A percentile compares a stretch with the other conserved stretches of the same genome.
phyloP scores from a whole-genome alignment of 1,284 basidiomycete genomes.

The Lignosus rhinocerotis region DNA sequence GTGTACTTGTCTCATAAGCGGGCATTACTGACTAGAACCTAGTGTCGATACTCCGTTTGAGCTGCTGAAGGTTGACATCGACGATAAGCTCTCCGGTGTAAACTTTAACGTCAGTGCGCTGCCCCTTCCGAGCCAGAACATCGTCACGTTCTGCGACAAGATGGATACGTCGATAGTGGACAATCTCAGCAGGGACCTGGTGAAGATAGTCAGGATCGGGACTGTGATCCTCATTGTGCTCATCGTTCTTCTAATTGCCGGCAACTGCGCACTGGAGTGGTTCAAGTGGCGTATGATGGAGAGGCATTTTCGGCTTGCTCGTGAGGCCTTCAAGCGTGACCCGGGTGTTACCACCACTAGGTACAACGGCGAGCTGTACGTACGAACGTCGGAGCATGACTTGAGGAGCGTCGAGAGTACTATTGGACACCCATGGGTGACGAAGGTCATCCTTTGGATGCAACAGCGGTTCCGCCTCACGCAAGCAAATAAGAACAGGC shows the following conservation, averaged over 20 bases:
- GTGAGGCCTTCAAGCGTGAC: conserved; percentile 74
- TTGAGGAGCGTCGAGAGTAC: conserved; percentile 71
- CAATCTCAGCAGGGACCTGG: conserved; percentile 74
- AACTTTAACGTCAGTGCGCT: conserved; percentile 70
- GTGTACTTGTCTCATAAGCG: conserved; percentile 29
- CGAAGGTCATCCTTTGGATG: conserved; percentile 59
- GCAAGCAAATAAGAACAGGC: conserved; percentile 60
- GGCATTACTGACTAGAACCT: conserved; percentile 18
- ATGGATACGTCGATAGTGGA: conserved; percentile 86
- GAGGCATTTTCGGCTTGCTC: conserved; percentile 64
- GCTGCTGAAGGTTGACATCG: conserved; percentile 82
- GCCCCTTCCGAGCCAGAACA: conserved; percentile 70
- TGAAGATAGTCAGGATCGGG: conserved; percentile 77
- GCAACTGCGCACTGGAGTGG: conserved; percentile 73
- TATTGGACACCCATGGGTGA: conserved; percentile 69
- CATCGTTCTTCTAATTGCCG: conserved; percentile 62
- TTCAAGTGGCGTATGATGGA: conserved; percentile 77
- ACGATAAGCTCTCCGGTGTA: conserved; percentile 75
- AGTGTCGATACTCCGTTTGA: conserved; percentile 88
- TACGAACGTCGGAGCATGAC: conserved; percentile 65
- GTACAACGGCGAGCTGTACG: conserved; percentile 39
- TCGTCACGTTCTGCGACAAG: conserved; percentile 68
- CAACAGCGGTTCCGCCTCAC: conserved; percentile 51
- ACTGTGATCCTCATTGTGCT: conserved; percentile 67
- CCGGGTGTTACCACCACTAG: conserved; percentile 45